These are phyloP conservation scores for Metarhizium album DNA, from an alignment of 2,329 filamentous ascomycete species.

Conservation along the genomic window DNA sequence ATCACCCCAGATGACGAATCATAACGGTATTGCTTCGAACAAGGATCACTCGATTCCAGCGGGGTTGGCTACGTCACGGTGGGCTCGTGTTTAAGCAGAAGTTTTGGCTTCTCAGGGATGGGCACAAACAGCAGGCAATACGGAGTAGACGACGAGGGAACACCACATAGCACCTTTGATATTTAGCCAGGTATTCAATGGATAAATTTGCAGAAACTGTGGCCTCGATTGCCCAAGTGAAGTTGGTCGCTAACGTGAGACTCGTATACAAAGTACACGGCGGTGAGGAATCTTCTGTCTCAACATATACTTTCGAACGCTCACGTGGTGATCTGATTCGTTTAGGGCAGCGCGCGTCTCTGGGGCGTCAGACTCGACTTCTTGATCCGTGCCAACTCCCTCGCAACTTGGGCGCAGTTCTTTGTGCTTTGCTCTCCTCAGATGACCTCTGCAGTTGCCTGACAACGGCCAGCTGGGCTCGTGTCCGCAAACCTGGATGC, in stretches of 20 bases:
- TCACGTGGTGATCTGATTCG: too few species aligned
- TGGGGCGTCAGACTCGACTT: not conserved
- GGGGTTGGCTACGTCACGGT: conserved; percentile 11
- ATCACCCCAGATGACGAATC: not conserved
- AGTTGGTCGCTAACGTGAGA: too few species aligned
- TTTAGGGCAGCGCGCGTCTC: not conserved
- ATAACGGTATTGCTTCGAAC: not conserved
- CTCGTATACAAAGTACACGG: too few species aligned
- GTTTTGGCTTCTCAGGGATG: not conserved
- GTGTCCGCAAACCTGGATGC: not conserved
- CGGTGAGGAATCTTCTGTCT: too few species aligned
- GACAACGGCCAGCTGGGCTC: not conserved
- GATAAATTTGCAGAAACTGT: not conserved
- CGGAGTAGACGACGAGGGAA: not conserved
- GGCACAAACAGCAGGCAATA: too few species aligned
- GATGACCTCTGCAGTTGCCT: not conserved
- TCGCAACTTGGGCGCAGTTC: not conserved
- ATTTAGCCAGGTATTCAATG: not conserved
- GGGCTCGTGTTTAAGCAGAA: conserved; percentile 5
- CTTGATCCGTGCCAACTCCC: not conserved
- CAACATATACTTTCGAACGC: too few species aligned
- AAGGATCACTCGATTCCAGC: too few species aligned
- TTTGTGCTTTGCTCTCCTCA: not conserved
- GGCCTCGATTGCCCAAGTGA: not conserved
- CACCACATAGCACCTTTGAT: not conserved